phyloP scores from a whole-genome alignment of 441 rosid species.

The Erysimum cheiri region DNA sequence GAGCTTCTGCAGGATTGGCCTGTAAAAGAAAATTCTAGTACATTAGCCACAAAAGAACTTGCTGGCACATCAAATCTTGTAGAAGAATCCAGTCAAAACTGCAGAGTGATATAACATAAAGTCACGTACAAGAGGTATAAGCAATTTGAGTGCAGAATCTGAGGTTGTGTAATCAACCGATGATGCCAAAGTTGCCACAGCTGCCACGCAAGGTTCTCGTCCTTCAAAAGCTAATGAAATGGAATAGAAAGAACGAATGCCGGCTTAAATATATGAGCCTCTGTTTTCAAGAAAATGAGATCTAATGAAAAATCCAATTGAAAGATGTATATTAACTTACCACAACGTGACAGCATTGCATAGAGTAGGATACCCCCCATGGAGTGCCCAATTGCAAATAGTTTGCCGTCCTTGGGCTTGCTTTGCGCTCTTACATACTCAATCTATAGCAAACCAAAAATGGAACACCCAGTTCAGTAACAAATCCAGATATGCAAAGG shows the following conservation, averaged over 20 bases:
- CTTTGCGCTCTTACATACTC: slow-evolving; percentile 74
- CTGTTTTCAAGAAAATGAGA: slow-evolving; percentile 22
- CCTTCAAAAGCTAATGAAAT: slow-evolving; percentile 69
- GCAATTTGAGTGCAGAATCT: slow-evolving; percentile 80
- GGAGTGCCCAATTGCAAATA: slow-evolving; percentile 92
- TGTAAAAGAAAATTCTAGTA: slow-evolving; percentile 45
- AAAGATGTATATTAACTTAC: slow-evolving; percentile 26
- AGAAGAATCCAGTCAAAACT: neutral
- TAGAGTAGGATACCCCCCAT: slow-evolving; percentile 99
- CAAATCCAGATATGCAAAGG: neutral
- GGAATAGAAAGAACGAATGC: slow-evolving; percentile 27
- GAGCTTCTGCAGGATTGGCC: slow-evolving; percentile 98
- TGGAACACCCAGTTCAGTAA: slow-evolving; percentile 21
- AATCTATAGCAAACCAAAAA: slow-evolving; percentile 58
- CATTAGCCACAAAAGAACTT: slow-evolving; percentile 28
- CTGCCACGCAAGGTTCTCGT: slow-evolving; percentile 70
- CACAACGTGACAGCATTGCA: slow-evolving; percentile 69
- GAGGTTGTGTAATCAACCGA: slow-evolving; percentile 94
- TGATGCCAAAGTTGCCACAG: slow-evolving; percentile 86
- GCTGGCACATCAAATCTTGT: slow-evolving; percentile 6
- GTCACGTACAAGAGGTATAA: slow-evolving; percentile 84
- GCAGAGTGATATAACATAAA: neutral
- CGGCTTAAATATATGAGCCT: neutral
- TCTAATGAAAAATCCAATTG: slow-evolving; percentile 1
- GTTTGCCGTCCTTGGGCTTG: slow-evolving; percentile 73